Evolutionary conservation across 805 yeast genomes (phyloP).

Genomic region (Grigorovia humatica): DNA sequence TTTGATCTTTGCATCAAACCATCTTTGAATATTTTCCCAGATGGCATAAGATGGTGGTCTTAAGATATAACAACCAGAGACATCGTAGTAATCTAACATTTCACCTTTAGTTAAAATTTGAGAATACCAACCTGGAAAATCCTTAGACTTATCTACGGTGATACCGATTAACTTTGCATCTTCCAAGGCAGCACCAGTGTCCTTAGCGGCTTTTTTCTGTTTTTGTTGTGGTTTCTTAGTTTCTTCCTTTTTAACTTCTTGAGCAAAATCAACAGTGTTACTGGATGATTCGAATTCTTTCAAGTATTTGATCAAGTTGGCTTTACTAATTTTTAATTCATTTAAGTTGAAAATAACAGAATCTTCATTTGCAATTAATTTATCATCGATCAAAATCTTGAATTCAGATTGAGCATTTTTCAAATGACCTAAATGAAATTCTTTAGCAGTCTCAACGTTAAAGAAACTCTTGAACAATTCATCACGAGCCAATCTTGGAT

Average conservation of each 20-base stretch:
- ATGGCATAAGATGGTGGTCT: conserved; percentile 90
- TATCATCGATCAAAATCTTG: conserved; percentile 21
- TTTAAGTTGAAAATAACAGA: conserved; percentile 21
- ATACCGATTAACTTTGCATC: conserved; percentile 93
- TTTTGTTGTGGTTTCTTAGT: conserved; percentile 14
- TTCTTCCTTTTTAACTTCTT: conserved; percentile 30
- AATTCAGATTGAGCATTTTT: conserved; percentile 30
- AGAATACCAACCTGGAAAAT: conserved; percentile 95
- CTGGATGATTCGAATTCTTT: conserved; percentile 32
- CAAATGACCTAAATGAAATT: conserved; percentile 27
- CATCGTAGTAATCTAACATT: conserved; percentile 97
- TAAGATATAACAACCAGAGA: conserved; percentile 95
- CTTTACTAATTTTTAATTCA: conserved; percentile 18
- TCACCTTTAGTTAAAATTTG: conserved; percentile 95
- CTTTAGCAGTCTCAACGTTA: conserved; percentile 21
- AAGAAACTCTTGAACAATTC: conserved; percentile 57
- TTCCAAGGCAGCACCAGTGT: conserved; percentile 45
- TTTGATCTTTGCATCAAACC: conserved; percentile 76
- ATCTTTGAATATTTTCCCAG: conserved; percentile 90
- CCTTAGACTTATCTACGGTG: conserved; percentile 84
- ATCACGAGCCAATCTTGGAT: conserved; percentile 79
- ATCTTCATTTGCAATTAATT: conserved; percentile 32
- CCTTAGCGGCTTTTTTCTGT: conserved; percentile 20
- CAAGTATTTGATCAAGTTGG: conserved; percentile 26
- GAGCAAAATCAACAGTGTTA: conserved; percentile 41